phyloP scores from a whole-genome alignment of 257 asterid species.

The Solanum chaucha region DNA sequence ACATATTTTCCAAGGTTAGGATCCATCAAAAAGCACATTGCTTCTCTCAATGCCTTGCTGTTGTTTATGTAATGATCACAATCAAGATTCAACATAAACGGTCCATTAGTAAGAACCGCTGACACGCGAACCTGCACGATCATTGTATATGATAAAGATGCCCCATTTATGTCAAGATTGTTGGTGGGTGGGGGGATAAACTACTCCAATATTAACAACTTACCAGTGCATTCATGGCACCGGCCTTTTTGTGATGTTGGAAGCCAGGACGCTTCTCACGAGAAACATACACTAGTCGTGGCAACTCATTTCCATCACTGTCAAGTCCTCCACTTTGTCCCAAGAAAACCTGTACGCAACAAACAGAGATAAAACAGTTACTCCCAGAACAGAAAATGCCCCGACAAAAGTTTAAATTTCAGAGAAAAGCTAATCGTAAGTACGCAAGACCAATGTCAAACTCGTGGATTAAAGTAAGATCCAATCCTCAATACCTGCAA shows the following conservation, averaged over 20 bases:
- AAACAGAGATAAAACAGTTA: slow-evolving; percentile 8
- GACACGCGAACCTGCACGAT: slow-evolving; percentile 85
- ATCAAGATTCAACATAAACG: slow-evolving; percentile 95
- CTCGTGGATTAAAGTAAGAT: background rate
- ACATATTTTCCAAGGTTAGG: slow-evolving; percentile 96
- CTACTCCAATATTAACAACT: slow-evolving; percentile 16
- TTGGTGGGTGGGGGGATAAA: background rate
- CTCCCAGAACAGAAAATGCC: background rate
- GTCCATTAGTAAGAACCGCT: slow-evolving; percentile 96
- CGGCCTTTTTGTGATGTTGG: slow-evolving; percentile 98
- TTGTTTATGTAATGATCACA: slow-evolving; percentile 97
- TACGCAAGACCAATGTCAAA: background rate
- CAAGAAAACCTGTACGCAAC: slow-evolving; percentile 65
- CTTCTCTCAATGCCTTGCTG: slow-evolving; percentile 96
- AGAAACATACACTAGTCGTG: slow-evolving; percentile 89
- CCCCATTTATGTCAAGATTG: background rate
- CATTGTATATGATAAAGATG: slow-evolving; percentile 7
- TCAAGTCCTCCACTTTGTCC: slow-evolving; percentile 99
- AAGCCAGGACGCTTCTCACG: slow-evolving; percentile 99
- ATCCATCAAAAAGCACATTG: slow-evolving; percentile 97
- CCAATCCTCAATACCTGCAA: background rate
- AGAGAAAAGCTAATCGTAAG: background rate
- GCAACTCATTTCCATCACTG: slow-evolving; percentile 91
- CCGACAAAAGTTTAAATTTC: background rate
- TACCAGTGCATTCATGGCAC: slow-evolving; percentile 98